Conservation (phyloP, 1,284 basidiomycete species). For the Pseudozyma sp. region DNA sequence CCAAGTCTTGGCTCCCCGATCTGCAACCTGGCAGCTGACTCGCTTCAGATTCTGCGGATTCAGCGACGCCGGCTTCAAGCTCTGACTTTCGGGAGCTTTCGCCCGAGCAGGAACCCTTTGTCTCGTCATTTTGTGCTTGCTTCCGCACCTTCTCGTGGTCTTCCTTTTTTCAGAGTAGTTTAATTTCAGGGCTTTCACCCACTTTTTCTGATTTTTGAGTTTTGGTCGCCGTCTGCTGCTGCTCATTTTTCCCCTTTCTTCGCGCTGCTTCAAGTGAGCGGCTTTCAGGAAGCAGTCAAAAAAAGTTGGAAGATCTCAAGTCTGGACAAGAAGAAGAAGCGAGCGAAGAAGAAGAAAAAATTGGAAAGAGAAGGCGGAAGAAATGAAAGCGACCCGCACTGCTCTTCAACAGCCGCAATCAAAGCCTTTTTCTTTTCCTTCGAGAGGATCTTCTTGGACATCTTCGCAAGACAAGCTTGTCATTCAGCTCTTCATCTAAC, state of each 20-base stretch:
- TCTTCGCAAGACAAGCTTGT: slow-evolving; percentile 18
- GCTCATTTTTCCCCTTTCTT: not conserved
- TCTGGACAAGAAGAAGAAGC: not conserved
- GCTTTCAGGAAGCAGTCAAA: not conserved
- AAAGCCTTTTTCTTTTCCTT: slow-evolving; percentile 8
- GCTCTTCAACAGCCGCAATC: slow-evolving; percentile 2
- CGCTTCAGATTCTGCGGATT: too few species aligned
- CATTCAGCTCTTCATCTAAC: slow-evolving; percentile 3
- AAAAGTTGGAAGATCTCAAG: not conserved
- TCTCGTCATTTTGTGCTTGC: not conserved
- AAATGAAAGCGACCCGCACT: slow-evolving; percentile 23
- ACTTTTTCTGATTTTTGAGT: not conserved
- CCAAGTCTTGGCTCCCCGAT: too few species aligned
- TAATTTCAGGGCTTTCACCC: not conserved
- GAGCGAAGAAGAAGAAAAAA: slow-evolving; percentile 8
- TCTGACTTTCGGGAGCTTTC: slow-evolving; percentile 22
- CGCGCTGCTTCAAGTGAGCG: not conserved
- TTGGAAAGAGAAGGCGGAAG: slow-evolving; percentile 4
- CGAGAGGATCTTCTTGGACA: not conserved
- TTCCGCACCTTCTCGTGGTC: not conserved
- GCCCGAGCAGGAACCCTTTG: slow-evolving; percentile 19
- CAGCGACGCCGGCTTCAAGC: too few species aligned
- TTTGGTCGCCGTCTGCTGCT: slow-evolving; percentile 1
- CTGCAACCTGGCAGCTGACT: too few species aligned
- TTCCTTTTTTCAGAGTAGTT: not conserved